A percentile compares a stretch with the other conserved stretches of the same genome.
phyloP scores from a whole-genome alignment of 768 basidiomycete genomes.

The Tylopilus plumbeoviolaceoides region DNA sequence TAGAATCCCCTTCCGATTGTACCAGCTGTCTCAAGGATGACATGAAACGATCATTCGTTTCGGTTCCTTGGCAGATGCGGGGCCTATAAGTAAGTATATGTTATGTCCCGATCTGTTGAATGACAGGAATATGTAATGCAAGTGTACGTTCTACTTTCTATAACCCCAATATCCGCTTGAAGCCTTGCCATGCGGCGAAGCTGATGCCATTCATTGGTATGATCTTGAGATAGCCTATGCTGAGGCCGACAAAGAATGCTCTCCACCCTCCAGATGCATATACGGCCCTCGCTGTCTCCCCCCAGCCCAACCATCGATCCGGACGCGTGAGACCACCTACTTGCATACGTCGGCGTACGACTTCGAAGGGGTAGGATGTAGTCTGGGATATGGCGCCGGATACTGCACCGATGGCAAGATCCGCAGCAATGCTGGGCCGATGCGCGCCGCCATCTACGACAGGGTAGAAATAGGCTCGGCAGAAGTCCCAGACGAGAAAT shows the following conservation, averaged over 20 bases:
- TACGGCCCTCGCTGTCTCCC: constrained; percentile 68
- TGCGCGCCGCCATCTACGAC: constrained; percentile 37
- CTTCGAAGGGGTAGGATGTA: constrained; percentile 91
- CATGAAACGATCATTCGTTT: not conserved
- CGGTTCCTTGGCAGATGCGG: not conserved
- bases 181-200: constrained; percentile 81
- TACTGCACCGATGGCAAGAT: constrained; percentile 80
- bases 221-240: constrained; percentile 91
- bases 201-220: constrained; percentile 95
- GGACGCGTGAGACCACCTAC: constrained; percentile 83
- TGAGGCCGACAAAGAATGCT: constrained; percentile 89
- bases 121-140: not conserved
- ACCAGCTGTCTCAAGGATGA: not conserved
- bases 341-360: constrained; percentile 90
- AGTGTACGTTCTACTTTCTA: constrained; percentile 17
- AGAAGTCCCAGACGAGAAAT: constrained; percentile 87
- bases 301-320: constrained; percentile 71
- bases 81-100: not conserved
- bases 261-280: constrained; percentile 70
- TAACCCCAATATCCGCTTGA: constrained; percentile 27
- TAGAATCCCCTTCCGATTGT: not conserved
- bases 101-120: not conserved
- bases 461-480: constrained; percentile 57
- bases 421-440: constrained; percentile 45
- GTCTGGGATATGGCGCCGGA: constrained; percentile 87